These are phyloP conservation scores for Cyanodermella asteris DNA, from an alignment of 2,329 filamentous ascomycete genomes.

Conservation along the genomic window DNA sequence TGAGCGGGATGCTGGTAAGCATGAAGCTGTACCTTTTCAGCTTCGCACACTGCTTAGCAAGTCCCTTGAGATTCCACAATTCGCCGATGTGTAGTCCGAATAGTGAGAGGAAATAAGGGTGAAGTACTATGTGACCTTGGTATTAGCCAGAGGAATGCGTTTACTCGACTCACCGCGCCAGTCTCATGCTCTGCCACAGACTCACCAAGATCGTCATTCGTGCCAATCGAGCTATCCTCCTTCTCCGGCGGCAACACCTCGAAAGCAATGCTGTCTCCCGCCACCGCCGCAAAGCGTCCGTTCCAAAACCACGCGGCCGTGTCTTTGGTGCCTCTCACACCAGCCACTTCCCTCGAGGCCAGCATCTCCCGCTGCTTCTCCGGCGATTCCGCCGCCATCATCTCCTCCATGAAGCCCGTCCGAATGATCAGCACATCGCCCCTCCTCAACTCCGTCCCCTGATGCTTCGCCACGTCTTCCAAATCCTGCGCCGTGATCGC, in stretches of 20 bases:
- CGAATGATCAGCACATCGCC: conserved; percentile 40
- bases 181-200: conserved; percentile 1
- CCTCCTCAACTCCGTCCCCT: conserved; percentile 32
- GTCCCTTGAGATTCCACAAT: conserved; percentile 15
- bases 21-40: conserved; percentile 14
- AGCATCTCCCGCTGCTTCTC: conserved; percentile 8
- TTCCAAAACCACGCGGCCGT: conserved; percentile 40
- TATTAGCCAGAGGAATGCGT: conserved; percentile 7
- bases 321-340: conserved; percentile 24
- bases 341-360: conserved; percentile 8
- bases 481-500: conserved; percentile 29
- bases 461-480: conserved; percentile 29
- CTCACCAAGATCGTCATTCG: background rate
- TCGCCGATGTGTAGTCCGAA: conserved; percentile 15
- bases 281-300: conserved; percentile 36
- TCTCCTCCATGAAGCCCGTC: conserved; percentile 32
- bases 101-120: conserved; percentile 12
- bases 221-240: background rate
- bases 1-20: conserved; percentile 14
- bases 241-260: conserved; percentile 29
- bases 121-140: conserved; percentile 5
- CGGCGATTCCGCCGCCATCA: conserved; percentile 20
- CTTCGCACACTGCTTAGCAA: conserved; percentile 13
- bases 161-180: conserved; percentile 13
- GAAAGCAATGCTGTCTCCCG: conserved; percentile 32